Percentiles rank a stretch among this genome's conserved stretches.
phyloP scores from a whole-genome alignment of 2,329 filamentous ascomycete species.

The Pseudogymnoascus sp. region DNA sequence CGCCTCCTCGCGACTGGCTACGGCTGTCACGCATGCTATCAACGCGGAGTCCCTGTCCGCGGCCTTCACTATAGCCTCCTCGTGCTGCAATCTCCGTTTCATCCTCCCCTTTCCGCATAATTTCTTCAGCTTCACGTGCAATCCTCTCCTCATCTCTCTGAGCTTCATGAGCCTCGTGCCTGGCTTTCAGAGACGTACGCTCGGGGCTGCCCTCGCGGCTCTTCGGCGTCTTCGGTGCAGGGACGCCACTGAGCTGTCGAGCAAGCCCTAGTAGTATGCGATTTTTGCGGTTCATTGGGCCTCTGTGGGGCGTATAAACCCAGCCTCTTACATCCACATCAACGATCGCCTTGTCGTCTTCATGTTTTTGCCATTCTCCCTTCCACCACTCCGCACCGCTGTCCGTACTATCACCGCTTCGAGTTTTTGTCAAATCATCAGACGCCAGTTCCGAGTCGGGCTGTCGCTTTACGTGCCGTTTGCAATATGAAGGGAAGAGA shows the following conservation, averaged over 20 bases:
- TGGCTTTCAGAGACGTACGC: constrained; percentile 19
- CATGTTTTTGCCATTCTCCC: constrained; percentile 67
- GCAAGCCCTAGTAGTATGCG: constrained; percentile 80
- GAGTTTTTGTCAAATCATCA: constrained; percentile 17
- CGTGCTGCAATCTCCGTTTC: constrained; percentile 63
- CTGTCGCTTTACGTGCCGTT: constrained; percentile 33
- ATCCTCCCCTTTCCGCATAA: constrained; percentile 62
- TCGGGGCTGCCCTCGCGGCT: constrained; percentile 25
- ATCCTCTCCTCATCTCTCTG: constrained; percentile 57
- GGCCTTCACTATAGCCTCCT: constrained; percentile 66
- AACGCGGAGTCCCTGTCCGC: constrained; percentile 37
- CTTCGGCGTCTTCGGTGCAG: constrained; percentile 45
- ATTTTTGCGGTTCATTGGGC: constrained; percentile 80
- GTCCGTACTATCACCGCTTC: constrained; percentile 36
- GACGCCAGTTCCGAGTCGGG: constrained; percentile 26
- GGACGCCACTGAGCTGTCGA: constrained; percentile 78
- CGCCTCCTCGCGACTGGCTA: constrained; percentile 4
- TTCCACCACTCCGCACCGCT: constrained; percentile 67
- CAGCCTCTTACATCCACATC: constrained; percentile 94
- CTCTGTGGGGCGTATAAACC: constrained; percentile 81
- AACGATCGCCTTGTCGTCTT: constrained; percentile 77
- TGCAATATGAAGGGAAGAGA: constrained; percentile 87
- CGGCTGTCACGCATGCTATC: constrained; percentile 24
- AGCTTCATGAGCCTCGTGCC: constrained; percentile 38
- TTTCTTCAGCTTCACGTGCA: constrained; percentile 65